Evolutionary conservation across 2,329 filamentous ascomycete genomes (phyloP).

Genomic region (Xylaria sp.): DNA sequence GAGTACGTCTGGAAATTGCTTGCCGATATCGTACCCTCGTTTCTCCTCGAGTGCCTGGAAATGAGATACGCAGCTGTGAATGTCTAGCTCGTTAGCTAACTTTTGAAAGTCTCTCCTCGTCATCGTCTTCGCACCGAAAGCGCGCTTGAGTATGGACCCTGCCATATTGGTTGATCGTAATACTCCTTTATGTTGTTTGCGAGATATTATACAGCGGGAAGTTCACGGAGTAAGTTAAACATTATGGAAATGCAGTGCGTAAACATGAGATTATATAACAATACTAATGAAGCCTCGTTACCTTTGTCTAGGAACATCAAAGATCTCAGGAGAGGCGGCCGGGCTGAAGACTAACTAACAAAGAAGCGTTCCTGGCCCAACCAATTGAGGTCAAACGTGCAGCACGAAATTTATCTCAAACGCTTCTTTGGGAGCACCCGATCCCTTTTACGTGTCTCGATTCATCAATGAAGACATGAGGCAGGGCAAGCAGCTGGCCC

Average conservation of each 20-base stretch:
- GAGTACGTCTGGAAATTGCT: conserved; percentile 30
- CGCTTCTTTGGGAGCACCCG: not conserved
- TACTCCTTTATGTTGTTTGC: too few species aligned
- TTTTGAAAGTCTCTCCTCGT: conserved; percentile 17
- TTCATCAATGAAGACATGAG: not conserved
- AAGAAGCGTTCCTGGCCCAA: not conserved
- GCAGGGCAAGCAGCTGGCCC: not conserved
- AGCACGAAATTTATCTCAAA: not conserved
- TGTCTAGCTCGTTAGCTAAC: conserved; percentile 10
- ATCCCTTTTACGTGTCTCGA: not conserved
- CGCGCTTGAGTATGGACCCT: conserved; percentile 6
- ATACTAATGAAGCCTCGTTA: not conserved
- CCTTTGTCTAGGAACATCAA: conserved; percentile 11
- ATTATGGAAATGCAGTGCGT: not conserved
- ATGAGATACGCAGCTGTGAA: conserved; percentile 24
- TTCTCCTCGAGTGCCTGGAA: conserved; percentile 34
- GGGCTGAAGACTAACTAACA: not conserved
- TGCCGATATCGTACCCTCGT: conserved; percentile 32
- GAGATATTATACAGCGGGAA: not conserved
- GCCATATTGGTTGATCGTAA: not conserved
- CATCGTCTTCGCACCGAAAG: conserved; percentile 15
- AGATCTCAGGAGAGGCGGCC: not conserved
- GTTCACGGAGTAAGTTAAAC: not conserved
- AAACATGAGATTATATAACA: not conserved
- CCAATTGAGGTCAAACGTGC: too few species aligned